Evolutionary conservation across 1,284 basidiomycete genomes (phyloP).

Genomic region (Pseudozyma pruni): DNA sequence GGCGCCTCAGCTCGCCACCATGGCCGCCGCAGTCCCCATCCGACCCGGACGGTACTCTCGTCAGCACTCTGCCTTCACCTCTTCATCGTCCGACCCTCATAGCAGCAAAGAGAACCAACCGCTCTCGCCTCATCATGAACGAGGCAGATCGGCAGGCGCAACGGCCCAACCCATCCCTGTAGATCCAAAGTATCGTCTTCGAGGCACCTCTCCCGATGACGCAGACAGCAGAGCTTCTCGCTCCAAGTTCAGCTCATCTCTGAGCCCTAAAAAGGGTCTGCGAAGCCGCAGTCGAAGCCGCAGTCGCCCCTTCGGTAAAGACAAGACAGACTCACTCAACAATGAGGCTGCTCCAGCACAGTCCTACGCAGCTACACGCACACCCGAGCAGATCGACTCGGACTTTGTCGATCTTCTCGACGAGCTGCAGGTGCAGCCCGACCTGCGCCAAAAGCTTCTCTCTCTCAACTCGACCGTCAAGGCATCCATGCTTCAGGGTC

Average conservation of each 20-base stretch:
- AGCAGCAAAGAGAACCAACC: constrained; percentile 47
- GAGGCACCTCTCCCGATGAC: constrained; percentile 44
- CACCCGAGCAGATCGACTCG: constrained; percentile 49
- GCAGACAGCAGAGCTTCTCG: constrained; percentile 10
- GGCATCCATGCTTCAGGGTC: constrained; percentile 87
- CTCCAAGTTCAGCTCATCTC: constrained; percentile 28
- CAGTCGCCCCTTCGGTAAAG: constrained; percentile 39
- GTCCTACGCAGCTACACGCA: constrained; percentile 16
- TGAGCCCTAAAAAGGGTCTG: constrained; percentile 39
- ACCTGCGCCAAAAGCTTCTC: constrained; percentile 78
- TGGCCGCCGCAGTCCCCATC: constrained; percentile 33
- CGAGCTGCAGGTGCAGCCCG: constrained; percentile 76
- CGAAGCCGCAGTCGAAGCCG: constrained; percentile 37
- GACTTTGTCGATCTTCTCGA: constrained; percentile 54
- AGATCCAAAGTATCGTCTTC: constrained; percentile 45
- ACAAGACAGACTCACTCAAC: constrained; percentile 38
- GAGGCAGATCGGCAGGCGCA: constrained; percentile 5
- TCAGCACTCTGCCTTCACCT: constrained; percentile 17
- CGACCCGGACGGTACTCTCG: constrained; percentile 48
- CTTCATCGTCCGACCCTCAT: constrained; percentile 6
- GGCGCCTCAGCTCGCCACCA: constrained; percentile 17
- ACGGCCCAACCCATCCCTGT: constrained; percentile 21
- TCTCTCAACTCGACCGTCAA: constrained; percentile 84
- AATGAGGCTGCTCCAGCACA: constrained; percentile 5
- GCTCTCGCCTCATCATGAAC: constrained; percentile 7